Percentiles rank a stretch among this genome's conserved stretches.
phyloP scores from a whole-genome alignment of 495 filamentous ascomycete species.

The Penicillium egyptiacum region DNA sequence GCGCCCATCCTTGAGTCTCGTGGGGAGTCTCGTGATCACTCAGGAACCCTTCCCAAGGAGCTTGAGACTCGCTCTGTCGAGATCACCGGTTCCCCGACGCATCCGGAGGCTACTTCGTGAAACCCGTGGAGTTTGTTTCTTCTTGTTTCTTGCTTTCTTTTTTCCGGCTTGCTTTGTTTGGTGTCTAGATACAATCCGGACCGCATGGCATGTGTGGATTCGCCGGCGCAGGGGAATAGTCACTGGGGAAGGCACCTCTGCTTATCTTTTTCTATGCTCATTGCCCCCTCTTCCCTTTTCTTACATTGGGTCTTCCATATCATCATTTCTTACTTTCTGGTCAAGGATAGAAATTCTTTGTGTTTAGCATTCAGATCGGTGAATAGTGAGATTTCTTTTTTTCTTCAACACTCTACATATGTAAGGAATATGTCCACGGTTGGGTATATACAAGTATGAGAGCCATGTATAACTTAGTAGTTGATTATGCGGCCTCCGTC shows the following conservation, averaged over 20 bases:
- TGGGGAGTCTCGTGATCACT: slow-evolving; percentile 15
- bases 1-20: slow-evolving; percentile 13
- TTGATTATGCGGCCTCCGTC: no score
- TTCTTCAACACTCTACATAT: no score
- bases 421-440: no score
- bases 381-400: neutral
- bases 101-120: slow-evolving; percentile 36
- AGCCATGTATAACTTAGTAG: no score
- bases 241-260: slow-evolving; percentile 3
- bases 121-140: neutral
- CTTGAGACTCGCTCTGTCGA: slow-evolving; percentile 43
- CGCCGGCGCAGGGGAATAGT: slow-evolving; percentile 24
- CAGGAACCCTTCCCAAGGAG: slow-evolving; percentile 35
- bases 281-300: slow-evolving; percentile 1
- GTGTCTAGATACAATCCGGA: slow-evolving; percentile 10
- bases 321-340: slow-evolving; percentile 13
- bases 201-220: slow-evolving; percentile 25
- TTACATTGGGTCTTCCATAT: slow-evolving; percentile 6
- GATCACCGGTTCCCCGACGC: slow-evolving; percentile 26
- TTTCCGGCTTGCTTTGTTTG: slow-evolving; percentile 8
- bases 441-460: no score
- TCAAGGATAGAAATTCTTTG: neutral
- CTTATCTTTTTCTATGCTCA: slow-evolving; percentile 9
- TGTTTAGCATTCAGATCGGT: slow-evolving; percentile 1
- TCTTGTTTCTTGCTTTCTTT: slow-evolving; percentile 2